Evolutionary conservation across 805 yeast genomes (phyloP).

Genomic region (Yarrowia sp.): DNA sequence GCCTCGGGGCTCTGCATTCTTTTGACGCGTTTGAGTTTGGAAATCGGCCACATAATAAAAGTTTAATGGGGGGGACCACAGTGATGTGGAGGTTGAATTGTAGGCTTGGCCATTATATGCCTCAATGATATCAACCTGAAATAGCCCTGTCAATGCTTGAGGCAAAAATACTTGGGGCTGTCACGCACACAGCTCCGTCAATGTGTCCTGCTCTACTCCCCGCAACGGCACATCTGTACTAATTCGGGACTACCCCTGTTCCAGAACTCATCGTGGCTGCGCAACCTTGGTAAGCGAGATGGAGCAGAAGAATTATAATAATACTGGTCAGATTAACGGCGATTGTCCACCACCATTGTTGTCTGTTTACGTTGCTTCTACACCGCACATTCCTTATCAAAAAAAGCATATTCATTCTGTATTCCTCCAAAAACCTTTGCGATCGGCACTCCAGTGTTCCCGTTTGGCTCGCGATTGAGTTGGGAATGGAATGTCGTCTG

Average conservation of each 20-base stretch:
- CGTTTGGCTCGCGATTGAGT: slow-evolving; percentile 12
- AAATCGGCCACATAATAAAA: slow-evolving; percentile 1
- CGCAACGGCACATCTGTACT: neutral
- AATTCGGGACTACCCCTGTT: slow-evolving; percentile 1
- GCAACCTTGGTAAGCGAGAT: neutral
- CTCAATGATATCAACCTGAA: too few species aligned
- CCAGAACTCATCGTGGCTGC: slow-evolving; percentile 5
- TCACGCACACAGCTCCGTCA: too few species aligned
- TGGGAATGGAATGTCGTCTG: neutral
- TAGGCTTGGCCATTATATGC: too few species aligned
- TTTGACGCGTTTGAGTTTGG: slow-evolving; percentile 19
- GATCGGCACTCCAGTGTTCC: neutral
- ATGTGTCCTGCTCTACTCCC: too few species aligned
- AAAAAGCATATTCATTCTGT: slow-evolving; percentile 17
- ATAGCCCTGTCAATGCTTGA: too few species aligned
- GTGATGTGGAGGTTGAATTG: too few species aligned
- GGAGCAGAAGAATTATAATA: neutral
- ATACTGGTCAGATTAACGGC: too few species aligned
- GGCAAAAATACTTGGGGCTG: too few species aligned
- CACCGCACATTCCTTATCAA: neutral
- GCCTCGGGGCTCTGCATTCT: neutral
- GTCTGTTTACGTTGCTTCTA: neutral
- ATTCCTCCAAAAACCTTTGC: neutral
- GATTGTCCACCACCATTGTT: too few species aligned
- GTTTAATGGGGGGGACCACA: neutral